Conservation (phyloP, 2,329 filamentous ascomycete species). For the Clonostachys chloroleuca region DNA sequence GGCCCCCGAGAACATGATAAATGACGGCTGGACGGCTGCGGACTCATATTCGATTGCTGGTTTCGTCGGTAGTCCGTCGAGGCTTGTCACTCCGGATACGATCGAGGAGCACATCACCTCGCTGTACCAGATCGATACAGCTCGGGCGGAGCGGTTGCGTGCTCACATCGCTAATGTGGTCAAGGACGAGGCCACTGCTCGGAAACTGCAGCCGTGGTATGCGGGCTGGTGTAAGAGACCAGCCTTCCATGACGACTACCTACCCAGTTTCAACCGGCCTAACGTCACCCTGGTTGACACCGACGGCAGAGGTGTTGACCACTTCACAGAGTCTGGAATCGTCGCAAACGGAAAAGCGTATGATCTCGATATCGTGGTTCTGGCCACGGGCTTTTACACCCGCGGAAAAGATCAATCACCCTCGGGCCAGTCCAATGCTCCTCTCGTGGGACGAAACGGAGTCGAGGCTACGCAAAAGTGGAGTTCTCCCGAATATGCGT, state of each 20-base stretch:
- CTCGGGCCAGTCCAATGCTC: slow-evolving; percentile 7
- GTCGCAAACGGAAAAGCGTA: background rate
- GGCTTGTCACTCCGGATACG: no score
- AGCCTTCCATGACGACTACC: background rate
- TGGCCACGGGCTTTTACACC: slow-evolving; percentile 29
- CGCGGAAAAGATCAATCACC: slow-evolving; percentile 15
- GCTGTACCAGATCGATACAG: no score
- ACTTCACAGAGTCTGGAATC: background rate
- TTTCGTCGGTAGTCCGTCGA: no score
- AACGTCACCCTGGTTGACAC: background rate
- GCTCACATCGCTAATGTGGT: no score
- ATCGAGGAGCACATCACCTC: no score
- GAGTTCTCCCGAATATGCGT: slow-evolving; percentile 30
- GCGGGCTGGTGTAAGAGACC: background rate
- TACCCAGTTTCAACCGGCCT: background rate
- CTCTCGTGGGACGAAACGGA: slow-evolving; percentile 36
- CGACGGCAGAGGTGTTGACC: background rate
- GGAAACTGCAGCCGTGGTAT: no score
- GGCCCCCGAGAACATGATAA: no score
- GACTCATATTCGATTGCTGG: no score
- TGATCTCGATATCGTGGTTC: slow-evolving; percentile 6
- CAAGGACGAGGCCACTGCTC: no score
- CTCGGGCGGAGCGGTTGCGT: no score
- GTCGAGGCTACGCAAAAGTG: slow-evolving; percentile 39
- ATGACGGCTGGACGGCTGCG: no score